Base-by-base conservation (phyloP, 257 asterid species). In the Plantago ovata region DNA sequence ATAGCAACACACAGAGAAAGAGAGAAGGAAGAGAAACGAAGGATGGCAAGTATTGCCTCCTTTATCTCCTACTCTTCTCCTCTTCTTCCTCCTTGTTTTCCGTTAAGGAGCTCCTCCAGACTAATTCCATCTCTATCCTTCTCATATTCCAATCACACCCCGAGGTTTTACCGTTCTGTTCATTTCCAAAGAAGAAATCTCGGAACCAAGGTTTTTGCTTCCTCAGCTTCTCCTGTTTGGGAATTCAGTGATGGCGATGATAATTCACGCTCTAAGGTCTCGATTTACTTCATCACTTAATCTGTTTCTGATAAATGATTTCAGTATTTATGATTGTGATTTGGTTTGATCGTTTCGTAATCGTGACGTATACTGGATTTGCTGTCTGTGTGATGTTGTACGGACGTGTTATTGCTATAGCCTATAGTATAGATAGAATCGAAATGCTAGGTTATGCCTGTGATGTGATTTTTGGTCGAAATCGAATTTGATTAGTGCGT, bases 1-100 rank as follows among this genome's bases (percentile, higher is more conserved):
- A 9, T 22, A 75, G 69, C 62, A 69, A 62, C 44, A 24, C 49
- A 57, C 10, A 9, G 18, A 28, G 75, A 50, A 74, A 68, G 69
- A 66, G 69, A 68, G 63, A 49, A 49, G 60, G 53, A 61, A 71
- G 78, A 61, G 75, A 54, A 69, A 39, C 57, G 61, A 28, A 55
- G 72, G 63, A 86, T 89, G 97, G 96, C 94, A 72, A 49, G 85
- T 81, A 75, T 77, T 77, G 69, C 84, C 84, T 74, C 82, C 64
- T 75, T 57, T 63, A 69, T 77, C 72, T 67, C 77, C 46, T 13
- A 48, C 61, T 70, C 81, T 73, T 46, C 75, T 70, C 68, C 56
- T 67, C 75, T 67, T 49, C 75, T 65, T 44, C 80, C 69, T n/a
- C 65, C 18, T 22, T 13, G 36, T 8, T 14, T 51, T 38, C 10